Conservation (phyloP, 345 rosid genomes). For the Arabis hirsuta region DNA sequence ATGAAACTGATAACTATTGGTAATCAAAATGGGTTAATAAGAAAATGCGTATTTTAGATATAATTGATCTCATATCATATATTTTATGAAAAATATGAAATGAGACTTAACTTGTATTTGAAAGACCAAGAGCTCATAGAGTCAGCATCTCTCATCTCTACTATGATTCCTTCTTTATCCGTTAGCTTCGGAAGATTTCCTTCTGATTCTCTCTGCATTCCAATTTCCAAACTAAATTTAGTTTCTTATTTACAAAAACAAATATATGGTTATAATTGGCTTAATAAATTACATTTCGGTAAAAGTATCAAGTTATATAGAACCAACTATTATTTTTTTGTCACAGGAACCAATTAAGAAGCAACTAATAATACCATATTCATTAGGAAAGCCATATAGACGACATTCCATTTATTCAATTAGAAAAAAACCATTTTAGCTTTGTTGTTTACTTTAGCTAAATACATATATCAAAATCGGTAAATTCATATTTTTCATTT, state of each 20-base stretch:
- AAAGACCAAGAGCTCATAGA: conserved; percentile 58
- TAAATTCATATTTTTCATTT: conserved; percentile 3
- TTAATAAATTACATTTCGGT: background rate
- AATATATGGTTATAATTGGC: background rate
- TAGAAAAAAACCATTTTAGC: too few species aligned
- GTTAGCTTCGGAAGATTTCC: conserved; percentile 66
- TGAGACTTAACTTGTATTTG: conserved; percentile 64
- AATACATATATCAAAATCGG: background rate
- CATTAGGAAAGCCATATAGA: background rate
- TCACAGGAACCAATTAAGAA: background rate
- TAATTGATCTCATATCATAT: too few species aligned
- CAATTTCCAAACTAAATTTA: conserved; percentile 7
- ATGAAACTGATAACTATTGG: background rate
- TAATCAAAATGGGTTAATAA: background rate
- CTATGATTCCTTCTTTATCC: conserved; percentile 64
- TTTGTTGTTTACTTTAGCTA: background rate
- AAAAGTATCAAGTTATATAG: background rate
- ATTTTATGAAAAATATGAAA: background rate
- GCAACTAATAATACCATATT: background rate
- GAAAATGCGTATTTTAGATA: too few species aligned
- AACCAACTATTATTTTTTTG: too few species aligned
- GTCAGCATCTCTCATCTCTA: conserved; percentile 53
- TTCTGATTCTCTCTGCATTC: conserved; percentile 69
- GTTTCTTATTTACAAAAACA: background rate
- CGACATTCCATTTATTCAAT: conserved; percentile 9